Evolutionary conservation across 139 green algal genomes (phyloP).

Genomic region (Spirogloea muscicola): DNA sequence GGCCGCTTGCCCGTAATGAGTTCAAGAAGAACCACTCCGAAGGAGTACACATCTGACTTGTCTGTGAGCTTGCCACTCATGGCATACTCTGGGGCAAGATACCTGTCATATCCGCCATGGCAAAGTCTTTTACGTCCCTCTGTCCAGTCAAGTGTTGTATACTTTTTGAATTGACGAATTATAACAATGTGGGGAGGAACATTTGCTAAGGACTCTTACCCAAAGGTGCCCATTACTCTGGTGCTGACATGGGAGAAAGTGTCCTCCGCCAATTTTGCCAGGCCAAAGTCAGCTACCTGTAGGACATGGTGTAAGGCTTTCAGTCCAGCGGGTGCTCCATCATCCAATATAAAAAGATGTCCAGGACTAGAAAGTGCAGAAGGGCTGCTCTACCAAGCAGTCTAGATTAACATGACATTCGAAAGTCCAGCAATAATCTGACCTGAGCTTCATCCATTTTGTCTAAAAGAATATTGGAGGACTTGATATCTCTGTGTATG

Average conservation of each 20-base stretch:
- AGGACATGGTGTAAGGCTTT: too few relatives aligned
- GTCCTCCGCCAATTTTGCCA: constrained; percentile 31
- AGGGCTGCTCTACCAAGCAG: too few relatives aligned
- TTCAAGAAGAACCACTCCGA: constrained; percentile 35
- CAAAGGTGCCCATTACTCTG: constrained; percentile 42
- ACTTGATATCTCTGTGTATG: constrained; percentile 26
- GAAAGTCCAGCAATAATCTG: too few relatives aligned
- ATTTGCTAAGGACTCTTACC: constrained; percentile 19
- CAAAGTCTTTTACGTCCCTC: too few relatives aligned
- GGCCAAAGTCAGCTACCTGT: constrained; percentile 43
- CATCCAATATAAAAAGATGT: too few relatives aligned
- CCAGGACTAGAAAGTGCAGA: too few relatives aligned
- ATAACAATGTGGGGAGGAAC: too few relatives aligned
- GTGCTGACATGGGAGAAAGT: constrained; percentile 28
- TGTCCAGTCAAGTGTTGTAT: too few relatives aligned
- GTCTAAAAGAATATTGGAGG: constrained; percentile 24
- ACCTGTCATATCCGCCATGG: too few relatives aligned
- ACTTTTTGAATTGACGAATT: too few relatives aligned
- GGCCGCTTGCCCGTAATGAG: constrained; percentile 4
- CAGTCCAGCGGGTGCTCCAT: too few relatives aligned
- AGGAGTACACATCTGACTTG: constrained; percentile 34
- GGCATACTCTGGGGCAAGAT: constrained; percentile 41
- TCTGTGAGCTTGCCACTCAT: constrained; percentile 46
- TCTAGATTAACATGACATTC: too few relatives aligned
- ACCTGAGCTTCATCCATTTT: constrained; percentile 23